Evolutionary conservation across 2,329 filamentous ascomycete species (phyloP), one percentile per base, ranked within the genome.

Genomic region (Colletotrichum godetiae): DNA sequence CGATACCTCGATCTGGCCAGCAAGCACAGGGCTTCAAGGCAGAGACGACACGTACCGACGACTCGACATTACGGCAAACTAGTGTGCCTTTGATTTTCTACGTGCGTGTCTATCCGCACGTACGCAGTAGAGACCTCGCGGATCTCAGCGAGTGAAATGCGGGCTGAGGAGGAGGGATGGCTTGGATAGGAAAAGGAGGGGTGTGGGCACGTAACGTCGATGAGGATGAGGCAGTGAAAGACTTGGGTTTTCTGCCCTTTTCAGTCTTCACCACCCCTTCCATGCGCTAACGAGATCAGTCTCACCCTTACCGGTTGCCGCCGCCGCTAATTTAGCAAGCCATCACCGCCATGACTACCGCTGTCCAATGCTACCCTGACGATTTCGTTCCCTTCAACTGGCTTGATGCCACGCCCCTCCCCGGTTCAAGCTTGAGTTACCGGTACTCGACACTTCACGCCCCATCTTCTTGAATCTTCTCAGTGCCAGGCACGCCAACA

Each of bases 181-280:
- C 5, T 6, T 31, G 49, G 35, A 24, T 46, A 22, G 31, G 56
- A 15, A 15, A 7, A 31, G 57, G 49, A n/a, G 49, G 66, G 8
- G 60, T 37, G 70, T 61, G 53, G 61, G 35, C 15, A 42, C 66
- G 33, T 13, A 60, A 65, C 46, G 55, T 66, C 71, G 56, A 70
- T 61, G 70, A 70, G 67, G 70, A 70, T 61, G 70, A 70, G 67
- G 70, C 66, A 66, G 60, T 58, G 42, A 53, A 70, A 62, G 33
- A 57, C 19, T 58, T 52, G 66, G 33, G 58, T 64, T 29, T 61
- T 22, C 42, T 52, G 22, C 19, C n/a, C 57, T 31, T 24, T 61
- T n/a, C n/a, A 53, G 49, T 61, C 42, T 62, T 35, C 22, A 31
- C 29, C 31, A 46, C 29, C 61, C 27, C 29, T 55, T 49, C 33